Conservation (phyloP, 257 asterid genomes). For the Verbascum thapsus region DNA sequence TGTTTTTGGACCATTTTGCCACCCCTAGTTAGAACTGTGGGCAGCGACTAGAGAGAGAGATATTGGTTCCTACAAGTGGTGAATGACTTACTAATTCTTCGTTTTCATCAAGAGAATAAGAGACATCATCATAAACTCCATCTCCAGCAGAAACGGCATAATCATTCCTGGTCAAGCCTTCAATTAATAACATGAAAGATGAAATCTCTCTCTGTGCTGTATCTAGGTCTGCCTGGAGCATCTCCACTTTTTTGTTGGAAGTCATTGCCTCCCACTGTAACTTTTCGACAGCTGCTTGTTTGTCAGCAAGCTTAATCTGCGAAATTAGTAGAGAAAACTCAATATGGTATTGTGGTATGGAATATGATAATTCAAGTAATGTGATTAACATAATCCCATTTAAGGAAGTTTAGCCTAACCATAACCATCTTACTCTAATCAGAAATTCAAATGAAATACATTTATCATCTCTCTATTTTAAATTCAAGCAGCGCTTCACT, state of each 20-base stretch:
- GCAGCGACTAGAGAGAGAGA: slow-evolving; percentile 1
- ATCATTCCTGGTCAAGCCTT: slow-evolving; percentile 59
- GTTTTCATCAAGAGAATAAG: slow-evolving; percentile 42
- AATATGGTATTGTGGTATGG: neutral
- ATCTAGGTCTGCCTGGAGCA: slow-evolving; percentile 74
- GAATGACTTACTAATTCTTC: slow-evolving; percentile 57
- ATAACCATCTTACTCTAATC: neutral
- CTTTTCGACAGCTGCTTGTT: slow-evolving; percentile 94
- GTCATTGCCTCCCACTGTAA: slow-evolving; percentile 87
- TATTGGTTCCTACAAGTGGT: neutral
- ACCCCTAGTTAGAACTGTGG: neutral
- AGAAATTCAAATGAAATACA: neutral
- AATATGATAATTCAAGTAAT: neutral
- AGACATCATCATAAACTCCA: slow-evolving; percentile 52
- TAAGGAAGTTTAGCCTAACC: slow-evolving; percentile 1
- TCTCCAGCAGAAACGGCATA: slow-evolving; percentile 40
- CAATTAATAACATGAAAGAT: slow-evolving; percentile 59
- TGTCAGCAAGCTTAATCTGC: slow-evolving; percentile 93
- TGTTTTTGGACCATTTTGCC: no score
- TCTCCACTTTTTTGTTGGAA: slow-evolving; percentile 68
- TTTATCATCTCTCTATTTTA: slow-evolving; percentile 6
- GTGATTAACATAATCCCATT: neutral
- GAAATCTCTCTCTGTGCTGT: slow-evolving; percentile 64
- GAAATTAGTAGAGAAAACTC: neutral
- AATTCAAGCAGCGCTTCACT: neutral